Percentiles rank a stretch among this genome's conserved stretches.
These are phyloP conservation scores for Acacia acuminata DNA, from an alignment of 306 rosid species.

Conservation along the genomic window DNA sequence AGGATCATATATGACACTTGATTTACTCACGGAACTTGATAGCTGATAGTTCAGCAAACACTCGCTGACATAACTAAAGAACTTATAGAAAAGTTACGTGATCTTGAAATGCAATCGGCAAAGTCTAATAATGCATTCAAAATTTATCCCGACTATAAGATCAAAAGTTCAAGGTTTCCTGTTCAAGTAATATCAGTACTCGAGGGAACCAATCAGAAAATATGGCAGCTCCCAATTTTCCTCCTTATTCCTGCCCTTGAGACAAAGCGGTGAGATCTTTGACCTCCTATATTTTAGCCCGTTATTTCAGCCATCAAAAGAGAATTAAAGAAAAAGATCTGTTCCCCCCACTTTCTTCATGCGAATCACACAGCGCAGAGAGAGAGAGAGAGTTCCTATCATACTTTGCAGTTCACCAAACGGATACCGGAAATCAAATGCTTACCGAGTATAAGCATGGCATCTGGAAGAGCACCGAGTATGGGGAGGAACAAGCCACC, in stretches of 20 bases:
- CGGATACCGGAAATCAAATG: not conserved
- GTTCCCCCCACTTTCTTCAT: not conserved
- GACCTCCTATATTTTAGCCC: not conserved
- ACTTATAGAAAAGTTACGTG: not conserved
- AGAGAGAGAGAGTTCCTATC: not conserved
- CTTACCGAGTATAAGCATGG: slow-evolving; percentile 58
- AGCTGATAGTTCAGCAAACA: not conserved
- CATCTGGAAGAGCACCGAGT: slow-evolving; percentile 61
- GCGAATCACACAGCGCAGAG: not conserved
- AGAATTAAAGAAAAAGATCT: too few species aligned
- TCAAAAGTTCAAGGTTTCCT: not conserved
- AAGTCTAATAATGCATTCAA: not conserved
- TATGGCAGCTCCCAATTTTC: not conserved
- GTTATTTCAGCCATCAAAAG: not conserved
- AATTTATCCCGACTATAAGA: not conserved
- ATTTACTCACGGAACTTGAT: slow-evolving; percentile 1
- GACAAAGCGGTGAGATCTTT: not conserved
- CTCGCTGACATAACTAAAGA: not conserved
- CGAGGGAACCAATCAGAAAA: not conserved
- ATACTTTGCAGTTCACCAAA: not conserved
- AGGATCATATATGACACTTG: not conserved
- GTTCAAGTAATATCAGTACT: not conserved
- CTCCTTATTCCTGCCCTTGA: not conserved
- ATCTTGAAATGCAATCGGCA: not conserved
- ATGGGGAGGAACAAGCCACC: slow-evolving; percentile 90